Conservation (phyloP, 1,284 basidiomycete genomes). For the Cryptococcus sp. region DNA sequence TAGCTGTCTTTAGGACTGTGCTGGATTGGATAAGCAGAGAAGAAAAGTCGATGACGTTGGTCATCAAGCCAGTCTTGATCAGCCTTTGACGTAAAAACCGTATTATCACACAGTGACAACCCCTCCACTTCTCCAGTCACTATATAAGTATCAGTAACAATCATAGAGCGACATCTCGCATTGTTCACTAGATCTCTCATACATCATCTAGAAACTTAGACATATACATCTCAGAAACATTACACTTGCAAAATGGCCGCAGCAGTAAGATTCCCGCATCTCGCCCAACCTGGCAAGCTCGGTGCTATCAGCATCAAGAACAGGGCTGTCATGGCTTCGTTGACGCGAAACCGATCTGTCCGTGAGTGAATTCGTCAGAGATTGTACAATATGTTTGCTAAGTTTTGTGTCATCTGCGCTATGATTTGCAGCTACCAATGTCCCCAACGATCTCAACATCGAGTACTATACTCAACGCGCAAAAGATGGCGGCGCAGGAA, state of each 20-base stretch:
- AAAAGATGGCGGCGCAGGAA: constrained; percentile 2
- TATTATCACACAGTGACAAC: too few relatives aligned
- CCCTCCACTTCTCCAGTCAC: constrained; percentile 19
- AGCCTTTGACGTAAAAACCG: too few relatives aligned
- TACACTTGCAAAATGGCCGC: neutral
- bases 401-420: neutral
- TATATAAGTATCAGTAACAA: constrained; percentile 2
- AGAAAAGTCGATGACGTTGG: too few relatives aligned
- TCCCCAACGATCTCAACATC: constrained; percentile 15
- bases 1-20: too few relatives aligned
- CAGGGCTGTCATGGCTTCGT: constrained; percentile 10
- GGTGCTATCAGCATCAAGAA: constrained; percentile 8
- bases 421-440: constrained; percentile 1
- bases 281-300: constrained; percentile 9
- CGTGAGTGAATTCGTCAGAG: constrained; percentile 1
- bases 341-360: constrained; percentile 13
- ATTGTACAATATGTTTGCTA: neutral
- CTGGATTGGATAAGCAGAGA: too few relatives aligned
- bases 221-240: neutral
- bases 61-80: too few relatives aligned
- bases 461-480: constrained; percentile 15
- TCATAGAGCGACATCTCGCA: too few relatives aligned
- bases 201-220: neutral
- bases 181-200: neutral
- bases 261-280: constrained; percentile 7